Evolutionary conservation across 2,329 filamentous ascomycete genomes (phyloP), one percentile per base, ranked within the genome.

Genomic region (Dothiorella sarmentorum): DNA sequence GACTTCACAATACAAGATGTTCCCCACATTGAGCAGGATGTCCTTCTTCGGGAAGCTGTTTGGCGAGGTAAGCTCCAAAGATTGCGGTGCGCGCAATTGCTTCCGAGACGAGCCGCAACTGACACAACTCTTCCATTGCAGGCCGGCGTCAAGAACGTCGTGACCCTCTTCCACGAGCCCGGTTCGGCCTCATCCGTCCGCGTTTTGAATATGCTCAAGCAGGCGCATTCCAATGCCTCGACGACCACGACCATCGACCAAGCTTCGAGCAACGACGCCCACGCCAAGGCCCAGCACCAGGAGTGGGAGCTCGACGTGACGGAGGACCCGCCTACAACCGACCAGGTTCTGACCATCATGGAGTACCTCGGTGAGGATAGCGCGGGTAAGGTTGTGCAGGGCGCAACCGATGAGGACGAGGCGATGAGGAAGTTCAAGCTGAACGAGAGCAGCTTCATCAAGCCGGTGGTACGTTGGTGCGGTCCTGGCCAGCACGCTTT

Each of bases 81-180:
- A 65, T 17, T n/a, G 13, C 4, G 2, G 17, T 11, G 29, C 29
- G 29, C n/a, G 20, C 47, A 18, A 29, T 47, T 27, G 18, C 26
- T 11, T 27, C n/a, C 10, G n/a, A 6, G n/a, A 17, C n/a, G 24
- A 35, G 18, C 26, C 37, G 31, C 9, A 31, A 42, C 20, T 29
- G 27, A 42, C 55, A 18, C 18, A 31, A 42, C 61, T 29, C 42
- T 38, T 31, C 44, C 35, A 15, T n/a, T 27, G 22, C 59, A 77
- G 78, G 69, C 73, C 51, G 77, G 76, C 65, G 73, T 74, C 63
- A 80, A 79, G 68, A 92, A 97, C 79, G 90, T 96, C 65, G 85
- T 97, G 72, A 97, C 93, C 62, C 87, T 99, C 80, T 99, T 97
- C 82, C 92, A 97, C 83, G 89, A 90, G 75, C 84, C 93, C 60